Percentiles rank a stretch among this genome's conserved stretches.
Conservation (phyloP, 2,329 filamentous ascomycete species). For the Pestalotiopsis fici region DNA sequence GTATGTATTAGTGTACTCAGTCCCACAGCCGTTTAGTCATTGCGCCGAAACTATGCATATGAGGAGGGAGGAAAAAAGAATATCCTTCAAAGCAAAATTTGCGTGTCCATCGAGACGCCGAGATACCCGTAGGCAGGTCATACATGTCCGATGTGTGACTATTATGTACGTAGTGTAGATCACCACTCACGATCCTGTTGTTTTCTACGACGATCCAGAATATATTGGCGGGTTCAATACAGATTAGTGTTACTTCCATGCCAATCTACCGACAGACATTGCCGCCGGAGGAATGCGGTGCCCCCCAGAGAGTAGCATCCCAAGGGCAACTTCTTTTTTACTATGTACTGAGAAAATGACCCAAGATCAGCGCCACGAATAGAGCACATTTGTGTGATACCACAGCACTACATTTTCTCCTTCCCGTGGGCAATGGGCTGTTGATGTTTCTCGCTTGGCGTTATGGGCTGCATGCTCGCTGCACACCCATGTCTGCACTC, state of each 20-base stretch:
- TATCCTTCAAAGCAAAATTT: neutral
- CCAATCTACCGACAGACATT: neutral
- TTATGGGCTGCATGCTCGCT: neutral
- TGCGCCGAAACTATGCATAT: neutral
- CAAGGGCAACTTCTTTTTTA: neutral
- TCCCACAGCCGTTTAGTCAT: neutral
- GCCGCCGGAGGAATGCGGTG: neutral
- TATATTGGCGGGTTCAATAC: neutral
- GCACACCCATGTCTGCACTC: neutral
- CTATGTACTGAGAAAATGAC: neutral
- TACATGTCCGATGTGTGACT: neutral
- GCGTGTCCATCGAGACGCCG: neutral
- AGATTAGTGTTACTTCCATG: neutral
- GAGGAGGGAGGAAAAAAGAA: neutral
- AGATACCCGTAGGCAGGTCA: neutral
- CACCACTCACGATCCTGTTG: neutral
- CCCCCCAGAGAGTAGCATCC: neutral
- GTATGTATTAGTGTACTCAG: neutral
- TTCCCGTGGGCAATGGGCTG: neutral
- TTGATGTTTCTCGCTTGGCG: neutral
- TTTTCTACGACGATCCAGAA: neutral
- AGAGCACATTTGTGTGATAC: neutral
- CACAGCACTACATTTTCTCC: neutral
- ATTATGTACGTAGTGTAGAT: neutral
- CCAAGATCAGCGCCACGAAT: neutral